These are phyloP conservation scores for Zoysia pacifica DNA, from an alignment of 176 grass and related monocot species.

Conservation along the genomic window DNA sequence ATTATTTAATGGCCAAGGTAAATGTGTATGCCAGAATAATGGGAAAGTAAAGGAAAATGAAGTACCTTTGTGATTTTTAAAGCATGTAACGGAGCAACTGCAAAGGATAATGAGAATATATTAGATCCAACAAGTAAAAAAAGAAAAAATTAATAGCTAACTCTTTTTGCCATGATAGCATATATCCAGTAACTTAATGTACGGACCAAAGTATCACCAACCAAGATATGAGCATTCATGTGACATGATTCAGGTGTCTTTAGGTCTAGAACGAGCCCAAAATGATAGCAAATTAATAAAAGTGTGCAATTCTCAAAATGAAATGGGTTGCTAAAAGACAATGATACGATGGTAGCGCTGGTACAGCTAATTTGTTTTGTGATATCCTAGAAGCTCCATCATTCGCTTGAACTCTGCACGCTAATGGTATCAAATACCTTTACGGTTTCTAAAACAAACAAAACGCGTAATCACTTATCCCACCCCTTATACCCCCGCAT, in stretches of 20 bases:
- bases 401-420: not conserved
- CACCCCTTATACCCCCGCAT: too few species aligned
- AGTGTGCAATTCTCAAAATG: not conserved
- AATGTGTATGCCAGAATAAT: conserved; percentile 8
- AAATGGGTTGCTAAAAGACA: conserved; percentile 1
- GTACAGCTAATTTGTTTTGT: conserved; percentile 10
- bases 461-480: too few species aligned
- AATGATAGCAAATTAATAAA: not conserved
- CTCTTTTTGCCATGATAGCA: not conserved
- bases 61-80: conserved; percentile 97
- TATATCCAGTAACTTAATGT: conserved; percentile 21
- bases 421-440: too few species aligned
- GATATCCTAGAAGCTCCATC: not conserved
- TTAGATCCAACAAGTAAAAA: conserved; percentile 33
- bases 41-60: conserved; percentile 3
- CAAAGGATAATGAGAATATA: conserved; percentile 33
- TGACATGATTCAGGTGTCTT: not conserved
- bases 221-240: conserved; percentile 30
- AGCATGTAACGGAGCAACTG: conserved; percentile 94
- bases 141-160: conserved; percentile 4
- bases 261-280: not conserved
- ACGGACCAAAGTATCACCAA: not conserved
- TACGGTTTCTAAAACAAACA: too few species aligned
- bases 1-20: not conserved
- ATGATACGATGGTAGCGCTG: not conserved